Conservation (phyloP, 2,329 filamentous ascomycete genomes). For the Fusarium subglutinans region DNA sequence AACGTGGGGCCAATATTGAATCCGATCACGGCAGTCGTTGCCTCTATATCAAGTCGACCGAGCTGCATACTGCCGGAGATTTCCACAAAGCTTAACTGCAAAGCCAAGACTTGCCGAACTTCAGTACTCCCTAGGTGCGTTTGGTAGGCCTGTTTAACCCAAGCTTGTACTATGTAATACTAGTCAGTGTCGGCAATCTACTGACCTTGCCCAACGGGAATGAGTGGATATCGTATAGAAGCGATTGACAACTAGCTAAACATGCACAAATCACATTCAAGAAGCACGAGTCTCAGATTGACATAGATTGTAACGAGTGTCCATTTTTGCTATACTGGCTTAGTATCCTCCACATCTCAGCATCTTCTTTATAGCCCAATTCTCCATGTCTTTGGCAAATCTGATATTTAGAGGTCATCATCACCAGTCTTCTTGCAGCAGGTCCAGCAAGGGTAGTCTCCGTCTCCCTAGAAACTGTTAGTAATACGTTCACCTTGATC, state of each 20-base stretch:
- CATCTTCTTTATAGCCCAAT: rapidly evolving
- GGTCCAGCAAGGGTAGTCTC: slow-evolving; percentile 12
- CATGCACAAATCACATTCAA: background rate
- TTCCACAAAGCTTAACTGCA: background rate
- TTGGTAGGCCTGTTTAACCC: rapidly evolving
- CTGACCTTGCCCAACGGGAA: background rate
- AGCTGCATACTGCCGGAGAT: background rate
- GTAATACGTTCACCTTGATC: rapidly evolving
- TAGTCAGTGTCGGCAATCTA: no score
- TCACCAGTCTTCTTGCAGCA: background rate
- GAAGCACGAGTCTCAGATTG: rapidly evolving
- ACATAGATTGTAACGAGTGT: background rate
- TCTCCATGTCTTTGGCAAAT: rapidly evolving
- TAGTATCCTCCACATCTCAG: rapidly evolving
- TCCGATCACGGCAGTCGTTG: background rate
- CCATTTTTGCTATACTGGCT: background rate
- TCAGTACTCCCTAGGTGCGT: background rate
- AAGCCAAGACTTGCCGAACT: background rate
- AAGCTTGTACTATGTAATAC: background rate
- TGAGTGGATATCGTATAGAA: rapidly evolving
- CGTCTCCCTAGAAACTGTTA: background rate
- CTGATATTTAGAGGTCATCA: background rate
- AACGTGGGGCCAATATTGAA: background rate
- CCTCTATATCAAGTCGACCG: background rate
- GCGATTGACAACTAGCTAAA: rapidly evolving